phyloP scores from a whole-genome alignment of 1,284 basidiomycete species.

The Pisolithus thermaeus region DNA sequence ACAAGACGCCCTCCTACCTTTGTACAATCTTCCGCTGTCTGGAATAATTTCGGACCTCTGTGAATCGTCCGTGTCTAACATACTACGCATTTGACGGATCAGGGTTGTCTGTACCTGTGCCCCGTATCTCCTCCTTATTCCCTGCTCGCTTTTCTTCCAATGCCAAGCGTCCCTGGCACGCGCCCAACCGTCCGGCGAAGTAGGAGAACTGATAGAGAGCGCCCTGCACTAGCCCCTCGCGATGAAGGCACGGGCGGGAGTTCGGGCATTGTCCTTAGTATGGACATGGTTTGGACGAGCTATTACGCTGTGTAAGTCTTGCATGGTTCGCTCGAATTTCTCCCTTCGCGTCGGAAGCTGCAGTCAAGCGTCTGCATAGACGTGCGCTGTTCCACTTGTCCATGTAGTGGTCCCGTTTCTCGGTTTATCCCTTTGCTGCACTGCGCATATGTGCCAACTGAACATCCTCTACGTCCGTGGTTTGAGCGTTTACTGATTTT shows the following conservation, averaged over 20 bases:
- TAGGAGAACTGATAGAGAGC: slow-evolving; percentile 12
- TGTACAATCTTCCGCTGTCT: no score
- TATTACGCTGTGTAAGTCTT: slow-evolving; percentile 48
- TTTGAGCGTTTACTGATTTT: background rate
- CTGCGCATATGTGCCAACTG: no score
- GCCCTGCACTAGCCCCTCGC: slow-evolving; percentile 4
- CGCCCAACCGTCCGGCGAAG: slow-evolving; percentile 1
- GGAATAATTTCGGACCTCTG: no score
- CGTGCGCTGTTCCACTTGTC: slow-evolving; percentile 5
- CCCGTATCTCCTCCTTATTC: background rate
- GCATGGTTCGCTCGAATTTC: background rate
- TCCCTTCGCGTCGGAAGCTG: background rate
- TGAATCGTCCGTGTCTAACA: no score
- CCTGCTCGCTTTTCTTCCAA: slow-evolving; percentile 6
- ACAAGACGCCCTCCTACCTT: no score
- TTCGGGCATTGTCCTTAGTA: slow-evolving; percentile 46
- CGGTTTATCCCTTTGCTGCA: no score
- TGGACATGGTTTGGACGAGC: slow-evolving; percentile 45
- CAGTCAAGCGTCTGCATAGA: background rate
- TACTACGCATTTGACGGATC: no score
- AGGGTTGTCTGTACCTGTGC: slow-evolving; percentile 46
- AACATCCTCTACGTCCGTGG: background rate
- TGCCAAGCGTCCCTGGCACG: slow-evolving; percentile 8
- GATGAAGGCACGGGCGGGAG: slow-evolving; percentile 35
- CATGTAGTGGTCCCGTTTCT: slow-evolving; percentile 3